Base-by-base conservation (phyloP, 164 flowering plant species). In the Houttuynia cordata region DNA sequence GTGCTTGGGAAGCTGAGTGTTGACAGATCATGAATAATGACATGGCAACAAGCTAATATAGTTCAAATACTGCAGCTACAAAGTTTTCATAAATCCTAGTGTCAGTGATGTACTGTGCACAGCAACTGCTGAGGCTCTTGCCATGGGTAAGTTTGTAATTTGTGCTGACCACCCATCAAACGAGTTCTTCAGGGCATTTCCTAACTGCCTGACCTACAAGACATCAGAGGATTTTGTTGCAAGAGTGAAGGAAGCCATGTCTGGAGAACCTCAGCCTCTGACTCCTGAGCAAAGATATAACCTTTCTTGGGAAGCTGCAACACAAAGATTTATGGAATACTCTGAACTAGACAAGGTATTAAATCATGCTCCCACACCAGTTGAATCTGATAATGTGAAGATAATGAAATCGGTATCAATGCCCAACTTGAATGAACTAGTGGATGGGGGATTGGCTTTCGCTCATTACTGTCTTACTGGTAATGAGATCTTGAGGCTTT, bases 291-390 rank as follows among this genome's bases (percentile, higher is more conserved):
- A 93, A 71, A 79, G 77, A 64, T 80, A 86, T 62, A 69, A 76
- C 57, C 96, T 93, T 40, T 93, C 97, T 2, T 94, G 99, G 99
- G 99, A 94, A 66, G 99, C 99, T 56, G 99, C 97, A 42, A 93
- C 97, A 39, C 83, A 88, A 61, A 82, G 99, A 73, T 93, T 91
- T 67, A 72, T 91, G 72, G 85, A 90, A 73, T 81, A 74, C 63
- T 86, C 99, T 18, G 96, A 88, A 19, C 89, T 88, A 23, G 87
- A 83, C 41, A 77, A 57, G 58, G 51, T 94, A 59, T 68, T 91
- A 70, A 79, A 72, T n/a, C n/a, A n/a, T 18, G 40, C 80, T 63
- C 49, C 54, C 8, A 56, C 63, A 12, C 20, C 53, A 20, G 65
- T 37, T 37, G 60, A 39, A 41, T 17, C 78, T 55, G 84, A 81